A percentile compares a stretch with the other conserved stretches of the same genome.
phyloP scores from a whole-genome alignment of 2,329 filamentous ascomycete genomes.

The Volutella citrinella region DNA sequence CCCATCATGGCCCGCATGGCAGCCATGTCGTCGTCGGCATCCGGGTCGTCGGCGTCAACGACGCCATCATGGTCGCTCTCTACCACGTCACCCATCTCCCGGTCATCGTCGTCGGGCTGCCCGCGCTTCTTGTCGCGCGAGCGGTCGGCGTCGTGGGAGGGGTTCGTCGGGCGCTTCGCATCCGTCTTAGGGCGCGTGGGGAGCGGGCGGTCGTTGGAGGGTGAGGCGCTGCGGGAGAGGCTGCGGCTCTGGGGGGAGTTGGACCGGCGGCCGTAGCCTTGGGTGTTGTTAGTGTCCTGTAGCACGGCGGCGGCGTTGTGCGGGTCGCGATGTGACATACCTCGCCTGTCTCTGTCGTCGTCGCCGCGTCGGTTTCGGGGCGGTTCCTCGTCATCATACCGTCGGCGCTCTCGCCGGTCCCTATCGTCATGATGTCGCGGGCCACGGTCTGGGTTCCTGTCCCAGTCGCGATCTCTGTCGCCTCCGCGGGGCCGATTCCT shows the following conservation, averaged over 20 bases:
- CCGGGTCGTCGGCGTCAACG: slow-evolving; percentile 29
- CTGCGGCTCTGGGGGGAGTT: slow-evolving; percentile 30
- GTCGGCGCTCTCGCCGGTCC: slow-evolving; percentile 19
- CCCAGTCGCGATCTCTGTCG: slow-evolving; percentile 25
- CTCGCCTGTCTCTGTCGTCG: slow-evolving; percentile 22
- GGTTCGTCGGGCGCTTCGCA: slow-evolving; percentile 23
- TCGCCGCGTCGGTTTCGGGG: slow-evolving; percentile 18
- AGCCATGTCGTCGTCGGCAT: slow-evolving; percentile 64
- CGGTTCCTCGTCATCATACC: slow-evolving; percentile 24
- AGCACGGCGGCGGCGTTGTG: background rate
- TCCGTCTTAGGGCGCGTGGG: slow-evolving; percentile 34
- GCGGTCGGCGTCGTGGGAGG: slow-evolving; percentile 14
- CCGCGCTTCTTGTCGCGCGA: slow-evolving; percentile 11
- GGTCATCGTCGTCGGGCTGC: slow-evolving; percentile 10
- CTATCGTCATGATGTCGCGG: slow-evolving; percentile 27
- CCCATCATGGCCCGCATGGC: slow-evolving; percentile 87
- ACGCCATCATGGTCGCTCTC: slow-evolving; percentile 20
- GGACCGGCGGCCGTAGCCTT: slow-evolving; percentile 33
- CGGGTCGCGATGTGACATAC: slow-evolving; percentile 12
- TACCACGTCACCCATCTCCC: slow-evolving; percentile 11
- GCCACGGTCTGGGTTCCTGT: slow-evolving; percentile 27
- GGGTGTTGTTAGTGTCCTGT: slow-evolving; percentile 8
- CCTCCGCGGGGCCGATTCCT: slow-evolving; percentile 24
- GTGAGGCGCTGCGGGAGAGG: slow-evolving; percentile 18
- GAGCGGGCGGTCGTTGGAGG: slow-evolving; percentile 23